Conservation (phyloP, 208 protist species). For the Trypanosoma theileri region DNA sequence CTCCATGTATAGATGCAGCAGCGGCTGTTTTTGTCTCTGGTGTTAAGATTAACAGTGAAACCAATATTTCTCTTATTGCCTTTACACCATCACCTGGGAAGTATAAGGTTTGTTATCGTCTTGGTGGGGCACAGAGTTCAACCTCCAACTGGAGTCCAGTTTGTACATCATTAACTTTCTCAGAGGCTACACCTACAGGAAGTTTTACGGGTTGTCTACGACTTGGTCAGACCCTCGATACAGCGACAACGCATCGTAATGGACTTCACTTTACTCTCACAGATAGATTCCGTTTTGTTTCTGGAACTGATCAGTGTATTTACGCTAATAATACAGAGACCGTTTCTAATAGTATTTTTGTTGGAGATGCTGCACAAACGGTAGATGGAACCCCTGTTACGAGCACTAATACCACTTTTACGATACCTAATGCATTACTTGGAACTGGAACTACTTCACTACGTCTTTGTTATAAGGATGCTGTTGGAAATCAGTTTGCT, state of each 20-base stretch:
- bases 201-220: constrained; percentile 56
- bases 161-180: constrained; percentile 49
- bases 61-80: constrained; percentile 37
- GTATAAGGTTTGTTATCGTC: constrained; percentile 89
- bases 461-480: constrained; percentile 82
- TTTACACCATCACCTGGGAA: constrained; percentile 50
- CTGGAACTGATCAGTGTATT: constrained; percentile 53
- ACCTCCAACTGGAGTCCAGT: constrained; percentile 79
- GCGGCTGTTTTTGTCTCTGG: constrained; percentile 50
- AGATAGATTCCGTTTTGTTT: constrained; percentile 56
- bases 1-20: constrained; percentile 55
- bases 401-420: constrained; percentile 20
- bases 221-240: constrained; percentile 57
- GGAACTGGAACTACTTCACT: constrained; percentile 49
- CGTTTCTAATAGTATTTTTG: constrained; percentile 38
- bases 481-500: constrained; percentile 74
- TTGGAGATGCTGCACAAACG: constrained; percentile 50
- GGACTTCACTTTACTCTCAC: constrained; percentile 27
- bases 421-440: constrained; percentile 57
- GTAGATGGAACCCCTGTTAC: constrained; percentile 36
- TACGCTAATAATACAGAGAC: constrained; percentile 31
- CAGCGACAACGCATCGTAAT: constrained; percentile 32
- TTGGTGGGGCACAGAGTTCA: constrained; percentile 35
- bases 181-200: constrained; percentile 45
- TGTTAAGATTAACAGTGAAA: constrained; percentile 11